Percentiles rank a stretch among this genome's conserved stretches.
These are phyloP conservation scores for Penicillium sp. DNA, from an alignment of 2,329 filamentous ascomycete species.

Conservation along the genomic window DNA sequence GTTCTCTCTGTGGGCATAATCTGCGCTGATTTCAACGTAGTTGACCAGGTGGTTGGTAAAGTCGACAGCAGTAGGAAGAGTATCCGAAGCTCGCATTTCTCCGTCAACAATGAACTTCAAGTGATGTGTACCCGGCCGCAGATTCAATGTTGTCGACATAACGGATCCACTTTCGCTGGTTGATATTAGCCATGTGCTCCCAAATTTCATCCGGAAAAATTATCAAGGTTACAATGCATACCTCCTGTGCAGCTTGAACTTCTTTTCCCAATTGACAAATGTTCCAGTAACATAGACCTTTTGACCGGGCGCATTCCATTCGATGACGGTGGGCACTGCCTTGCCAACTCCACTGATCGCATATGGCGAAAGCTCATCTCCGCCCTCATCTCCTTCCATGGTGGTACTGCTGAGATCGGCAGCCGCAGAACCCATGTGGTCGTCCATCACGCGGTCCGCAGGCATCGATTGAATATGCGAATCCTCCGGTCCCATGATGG, in stretches of 20 bases:
- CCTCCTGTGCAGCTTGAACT: conserved; percentile 82
- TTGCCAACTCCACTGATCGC: conserved; percentile 69
- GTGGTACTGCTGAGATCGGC: conserved; percentile 57
- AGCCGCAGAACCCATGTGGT: conserved; percentile 54
- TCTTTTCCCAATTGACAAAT: conserved; percentile 95
- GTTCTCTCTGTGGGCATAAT: conserved; percentile 55
- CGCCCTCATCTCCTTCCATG: conserved; percentile 69
- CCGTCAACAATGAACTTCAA: conserved; percentile 94
- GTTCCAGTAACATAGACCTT: conserved; percentile 97
- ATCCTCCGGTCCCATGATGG: conserved; percentile 74
- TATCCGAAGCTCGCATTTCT: conserved; percentile 83
- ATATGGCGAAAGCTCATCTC: conserved; percentile 67
- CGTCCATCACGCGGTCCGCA: conserved; percentile 47
- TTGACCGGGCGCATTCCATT: conserved; percentile 80
- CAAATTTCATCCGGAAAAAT: conserved; percentile 11
- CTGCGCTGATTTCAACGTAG: conserved; percentile 88
- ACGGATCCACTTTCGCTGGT: conserved; percentile 52
- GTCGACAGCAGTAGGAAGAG: conserved; percentile 90
- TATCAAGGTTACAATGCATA: conserved; percentile 49
- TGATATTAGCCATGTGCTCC: conserved; percentile 9
- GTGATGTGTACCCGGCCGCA: conserved; percentile 92
- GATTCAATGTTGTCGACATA: conserved; percentile 74
- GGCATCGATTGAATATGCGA: conserved; percentile 46
- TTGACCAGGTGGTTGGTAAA: conserved; percentile 98
- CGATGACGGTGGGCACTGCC: conserved; percentile 77